A percentile compares a stretch with the other conserved stretches of the same genome.
Conservation (phyloP, 495 filamentous ascomycete genomes). For the Alectoria sarmentosa region DNA sequence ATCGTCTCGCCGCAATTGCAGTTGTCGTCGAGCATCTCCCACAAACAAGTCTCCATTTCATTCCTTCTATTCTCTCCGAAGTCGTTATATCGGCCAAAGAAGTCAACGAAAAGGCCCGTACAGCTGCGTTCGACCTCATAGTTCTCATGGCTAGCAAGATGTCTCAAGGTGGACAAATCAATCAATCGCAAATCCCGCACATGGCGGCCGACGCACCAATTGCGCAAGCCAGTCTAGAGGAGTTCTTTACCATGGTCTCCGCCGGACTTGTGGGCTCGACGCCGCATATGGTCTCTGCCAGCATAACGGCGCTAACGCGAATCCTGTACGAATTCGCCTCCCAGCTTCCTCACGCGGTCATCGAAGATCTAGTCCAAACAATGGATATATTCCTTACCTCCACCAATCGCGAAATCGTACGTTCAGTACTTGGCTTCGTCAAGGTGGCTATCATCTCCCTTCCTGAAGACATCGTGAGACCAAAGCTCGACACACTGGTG, state of each 20-base stretch:
- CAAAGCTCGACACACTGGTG: constrained; percentile 64
- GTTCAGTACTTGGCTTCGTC: constrained; percentile 85
- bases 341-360: constrained; percentile 48
- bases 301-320: constrained; percentile 84
- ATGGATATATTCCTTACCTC: constrained; percentile 91
- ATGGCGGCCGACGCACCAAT: constrained; percentile 75
- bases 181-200: constrained; percentile 75
- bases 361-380: constrained; percentile 78
- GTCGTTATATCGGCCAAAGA: constrained; percentile 94
- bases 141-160: constrained; percentile 83
- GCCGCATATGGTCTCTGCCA: constrained; percentile 92
- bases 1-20: constrained; percentile 76
- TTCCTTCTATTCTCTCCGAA: constrained; percentile 83
- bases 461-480: constrained; percentile 64
- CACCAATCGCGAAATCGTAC: constrained; percentile 93
- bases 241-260: constrained; percentile 97
- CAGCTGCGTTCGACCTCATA: constrained; percentile 81
- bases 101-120: constrained; percentile 87
- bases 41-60: constrained; percentile 73
- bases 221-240: constrained; percentile 72
- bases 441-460: constrained; percentile 90
- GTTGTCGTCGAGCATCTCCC: constrained; percentile 72
- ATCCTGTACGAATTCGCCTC: constrained; percentile 81
- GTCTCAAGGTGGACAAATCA: constrained; percentile 62
- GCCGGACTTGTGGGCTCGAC: constrained; percentile 86